Evolutionary conservation across 352 stramenopile genomes (phyloP).

Genomic region (Globisporangium acanthophoron): DNA sequence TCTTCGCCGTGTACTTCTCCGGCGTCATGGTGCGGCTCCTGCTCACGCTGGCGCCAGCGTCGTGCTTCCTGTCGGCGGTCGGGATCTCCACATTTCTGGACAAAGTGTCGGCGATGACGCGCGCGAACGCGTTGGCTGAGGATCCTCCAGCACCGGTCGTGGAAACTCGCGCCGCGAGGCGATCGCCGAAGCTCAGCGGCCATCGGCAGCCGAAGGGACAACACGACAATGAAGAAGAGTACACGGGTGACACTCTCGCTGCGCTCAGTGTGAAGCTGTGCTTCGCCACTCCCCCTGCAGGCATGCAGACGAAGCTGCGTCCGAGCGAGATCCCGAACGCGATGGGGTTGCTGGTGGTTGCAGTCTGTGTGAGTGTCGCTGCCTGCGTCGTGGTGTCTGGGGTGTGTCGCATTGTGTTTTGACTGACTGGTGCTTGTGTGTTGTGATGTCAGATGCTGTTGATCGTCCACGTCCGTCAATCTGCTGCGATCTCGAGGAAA

Average conservation of each 20-base stretch:
- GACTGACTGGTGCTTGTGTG: not conserved
- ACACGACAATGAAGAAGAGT: conserved; percentile 3
- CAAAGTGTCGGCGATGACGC: conserved; percentile 23
- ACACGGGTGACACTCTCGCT: conserved; percentile 23
- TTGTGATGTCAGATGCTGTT: conserved; percentile 45
- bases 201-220: not conserved
- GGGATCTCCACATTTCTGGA: conserved; percentile 67
- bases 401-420: not conserved
- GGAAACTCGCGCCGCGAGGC: not conserved
- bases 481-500: conserved; percentile 52
- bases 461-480: conserved; percentile 58
- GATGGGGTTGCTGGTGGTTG: conserved; percentile 43
- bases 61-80: conserved; percentile 87
- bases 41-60: conserved; percentile 86
- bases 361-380: conserved; percentile 36
- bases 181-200: not conserved
- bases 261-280: conserved; percentile 22
- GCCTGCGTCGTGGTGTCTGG: not conserved
- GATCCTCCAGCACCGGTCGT: not conserved
- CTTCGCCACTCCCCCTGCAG: conserved; percentile 18
- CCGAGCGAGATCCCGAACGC: conserved; percentile 17
- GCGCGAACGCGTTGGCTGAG: conserved; percentile 8
- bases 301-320: conserved; percentile 7
- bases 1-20: conserved; percentile 90
- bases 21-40: conserved; percentile 92